Evolutionary conservation across 306 rosid species (phyloP), one percentile per base, ranked within the genome.

Genomic region (Prunus campanulata): DNA sequence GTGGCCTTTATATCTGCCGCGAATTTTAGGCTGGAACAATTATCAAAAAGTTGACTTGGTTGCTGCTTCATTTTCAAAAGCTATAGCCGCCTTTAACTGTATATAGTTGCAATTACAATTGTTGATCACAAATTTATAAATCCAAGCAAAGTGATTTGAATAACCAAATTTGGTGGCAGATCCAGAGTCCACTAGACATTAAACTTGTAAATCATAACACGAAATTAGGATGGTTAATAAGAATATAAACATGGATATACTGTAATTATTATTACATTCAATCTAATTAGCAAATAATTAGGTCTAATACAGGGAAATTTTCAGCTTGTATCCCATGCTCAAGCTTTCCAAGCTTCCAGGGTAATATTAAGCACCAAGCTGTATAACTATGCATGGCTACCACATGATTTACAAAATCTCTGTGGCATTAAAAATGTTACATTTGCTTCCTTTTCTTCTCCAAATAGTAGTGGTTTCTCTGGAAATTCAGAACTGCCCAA

Each of bases 401-500:
- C 52, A 19, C 71, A 66, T 42, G 49, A 35, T 42, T 8, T 39
- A 15, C 19, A 29, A 24, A 59, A 4, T 20, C 16, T 13, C 6
- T 2, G 15, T 4, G 22, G 66, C 66, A 2, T 14, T 20, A 11
- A 35, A 44, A 32, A 39, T 47, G 25, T 62, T 70, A 87, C 47
- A 30, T 66, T 52, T 77, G 84, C 74, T 75, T 87, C 85, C 20
- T 82, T 76, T 76, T 88, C 93, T 88, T 86, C 91, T 88, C 96
- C 83, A 86, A 57, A 75, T 90, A 88, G 47, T 44, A 68, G 59
- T 80, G 54, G 85, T 84, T 86, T 74, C 85, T 85, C 84, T 90
- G 96, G 85, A 80, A 92, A 83, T 84, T 82, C 78, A 92, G 24
- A 29, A 92, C 84, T 51, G 88, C 90, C 90, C 89, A 85, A 39